Evolutionary conservation across 2,329 filamentous ascomycete species (phyloP), one percentile per base, ranked within the genome.

Genomic region (Beauveria pseudobassiana): DNA sequence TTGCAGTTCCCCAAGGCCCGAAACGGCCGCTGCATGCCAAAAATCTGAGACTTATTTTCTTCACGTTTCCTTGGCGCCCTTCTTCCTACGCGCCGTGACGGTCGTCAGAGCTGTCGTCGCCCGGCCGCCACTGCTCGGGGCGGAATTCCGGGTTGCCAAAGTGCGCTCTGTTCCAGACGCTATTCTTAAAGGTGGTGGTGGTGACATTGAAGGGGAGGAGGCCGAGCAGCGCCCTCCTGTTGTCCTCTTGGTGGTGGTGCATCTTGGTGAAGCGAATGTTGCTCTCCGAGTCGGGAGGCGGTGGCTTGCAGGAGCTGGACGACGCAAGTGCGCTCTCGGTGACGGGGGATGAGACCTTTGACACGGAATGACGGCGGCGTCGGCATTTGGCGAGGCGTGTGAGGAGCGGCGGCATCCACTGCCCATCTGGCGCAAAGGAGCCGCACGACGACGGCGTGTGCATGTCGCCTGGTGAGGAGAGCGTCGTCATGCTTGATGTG

Each of bases 91-190:
- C 66, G 34, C n/a, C 20, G 5, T 67, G 51, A 62, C 72, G 68
- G 1, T 65, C 67, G 26, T 74, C 73, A 7, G 63, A 54, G n/a
- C 68, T 66, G 26, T 77, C 74, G 40, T 77, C 76, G 3, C 76
- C 75, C 1, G 76, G 76, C 42, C 68, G 72, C 74, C 75, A 78
- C 63, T 77, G 75, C 62, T 78, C 77, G 0, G 77, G 77, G 42
- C 78, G 76, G 54, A 79, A 79, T 49, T 78, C 77, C 2, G 84
- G 83, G 65, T 88, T 89, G 63, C 85, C 84, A 66, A 84, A 88
- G 69, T 89, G 86, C 1, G 86, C 85, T 52, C 80, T 80, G 67
- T 88, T 88, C 73, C 84, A 87, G 60, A 87, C 83, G 58, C 82
- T 86, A 65, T 88, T 87, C 68, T 85, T 86, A 68, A 88, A 88